Percentiles rank a stretch among this genome's conserved stretches.
Conservation (phyloP, 1,139 yeast species). For the Blastobotrys indianensis region DNA sequence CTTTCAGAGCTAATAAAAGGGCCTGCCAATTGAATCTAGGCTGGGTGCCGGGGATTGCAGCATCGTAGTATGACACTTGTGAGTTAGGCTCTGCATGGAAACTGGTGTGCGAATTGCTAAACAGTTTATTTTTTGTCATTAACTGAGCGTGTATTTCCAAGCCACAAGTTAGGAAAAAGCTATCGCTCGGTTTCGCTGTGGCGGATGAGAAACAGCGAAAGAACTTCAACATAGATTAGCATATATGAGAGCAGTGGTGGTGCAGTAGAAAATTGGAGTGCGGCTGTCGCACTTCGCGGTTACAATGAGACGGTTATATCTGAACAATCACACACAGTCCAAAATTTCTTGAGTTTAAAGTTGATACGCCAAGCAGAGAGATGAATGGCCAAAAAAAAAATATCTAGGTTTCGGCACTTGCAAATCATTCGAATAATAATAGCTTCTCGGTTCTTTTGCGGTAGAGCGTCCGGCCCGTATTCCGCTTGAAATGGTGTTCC, state of each 20-base stretch:
- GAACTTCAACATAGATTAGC: not conserved
- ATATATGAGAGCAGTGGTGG: not conserved
- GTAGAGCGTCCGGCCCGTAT: too few species aligned
- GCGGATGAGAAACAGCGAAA: slow-evolving; percentile 1
- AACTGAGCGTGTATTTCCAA: slow-evolving; percentile 91
- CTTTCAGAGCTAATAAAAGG: slow-evolving; percentile 58
- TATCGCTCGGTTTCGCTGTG: not conserved
- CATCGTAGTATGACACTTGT: slow-evolving; percentile 71
- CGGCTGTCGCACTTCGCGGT: too few species aligned
- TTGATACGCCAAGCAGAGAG: too few species aligned
- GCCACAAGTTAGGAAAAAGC: slow-evolving; percentile 60
- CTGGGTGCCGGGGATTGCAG: slow-evolving; percentile 89
- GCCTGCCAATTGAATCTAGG: slow-evolving; percentile 79
- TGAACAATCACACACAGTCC: too few species aligned
- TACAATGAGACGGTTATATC: too few species aligned
- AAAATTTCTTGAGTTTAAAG: too few species aligned
- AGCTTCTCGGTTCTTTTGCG: too few species aligned
- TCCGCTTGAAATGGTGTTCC: too few species aligned
- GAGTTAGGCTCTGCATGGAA: slow-evolving; percentile 59
- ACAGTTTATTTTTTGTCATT: slow-evolving; percentile 65
- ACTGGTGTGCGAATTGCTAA: slow-evolving; percentile 37
- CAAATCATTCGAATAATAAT: too few species aligned
- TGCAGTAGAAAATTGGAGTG: too few species aligned
- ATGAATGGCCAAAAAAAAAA: too few species aligned
- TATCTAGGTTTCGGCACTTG: too few species aligned